Percentiles rank a stretch among this genome's conserved stretches.
Conservation (phyloP, 768 basidiomycete genomes). For the Termitomyces sp. region DNA sequence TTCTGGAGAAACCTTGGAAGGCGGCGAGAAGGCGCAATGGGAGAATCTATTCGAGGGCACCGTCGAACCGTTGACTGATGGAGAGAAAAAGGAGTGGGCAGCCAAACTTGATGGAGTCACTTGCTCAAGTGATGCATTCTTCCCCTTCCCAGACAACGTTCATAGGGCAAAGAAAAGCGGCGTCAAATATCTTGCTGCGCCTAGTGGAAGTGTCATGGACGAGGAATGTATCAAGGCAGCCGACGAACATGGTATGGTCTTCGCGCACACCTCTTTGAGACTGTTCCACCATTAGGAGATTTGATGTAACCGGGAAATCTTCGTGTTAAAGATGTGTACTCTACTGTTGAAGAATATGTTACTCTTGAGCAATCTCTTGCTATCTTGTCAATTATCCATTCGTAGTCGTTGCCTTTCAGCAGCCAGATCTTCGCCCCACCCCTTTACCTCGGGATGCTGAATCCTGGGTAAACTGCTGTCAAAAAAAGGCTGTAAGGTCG, state of each 20-base stretch:
- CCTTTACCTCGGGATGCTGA: slow-evolving; percentile 64
- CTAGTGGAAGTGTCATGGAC: slow-evolving; percentile 96
- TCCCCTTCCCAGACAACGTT: slow-evolving; percentile 99
- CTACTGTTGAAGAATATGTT: not conserved
- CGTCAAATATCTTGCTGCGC: slow-evolving; percentile 87
- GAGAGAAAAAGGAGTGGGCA: slow-evolving; percentile 75
- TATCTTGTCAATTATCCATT: not conserved
- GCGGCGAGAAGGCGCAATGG: slow-evolving; percentile 88
- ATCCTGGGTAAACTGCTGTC: slow-evolving; percentile 73
- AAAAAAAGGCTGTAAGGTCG: slow-evolving; percentile 68
- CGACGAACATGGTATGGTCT: slow-evolving; percentile 88
- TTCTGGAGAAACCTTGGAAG: slow-evolving; percentile 82
- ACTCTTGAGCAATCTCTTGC: not conserved
- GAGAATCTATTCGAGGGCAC: slow-evolving; percentile 76
- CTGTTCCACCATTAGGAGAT: slow-evolving; percentile 76
- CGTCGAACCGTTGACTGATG: slow-evolving; percentile 57
- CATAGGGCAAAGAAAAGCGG: slow-evolving; percentile 90
- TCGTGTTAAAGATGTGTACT: not conserved
- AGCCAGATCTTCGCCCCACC: slow-evolving; percentile 60
- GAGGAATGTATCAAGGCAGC: slow-evolving; percentile 94
- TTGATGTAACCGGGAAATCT: not conserved
- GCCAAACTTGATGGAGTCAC: slow-evolving; percentile 75
- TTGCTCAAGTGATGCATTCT: slow-evolving; percentile 97
- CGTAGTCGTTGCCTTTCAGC: not conserved
- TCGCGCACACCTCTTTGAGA: slow-evolving; percentile 82